These are phyloP conservation scores for Sphenostylis stenocarpa DNA, from an alignment of 306 rosid species.

Conservation along the genomic window DNA sequence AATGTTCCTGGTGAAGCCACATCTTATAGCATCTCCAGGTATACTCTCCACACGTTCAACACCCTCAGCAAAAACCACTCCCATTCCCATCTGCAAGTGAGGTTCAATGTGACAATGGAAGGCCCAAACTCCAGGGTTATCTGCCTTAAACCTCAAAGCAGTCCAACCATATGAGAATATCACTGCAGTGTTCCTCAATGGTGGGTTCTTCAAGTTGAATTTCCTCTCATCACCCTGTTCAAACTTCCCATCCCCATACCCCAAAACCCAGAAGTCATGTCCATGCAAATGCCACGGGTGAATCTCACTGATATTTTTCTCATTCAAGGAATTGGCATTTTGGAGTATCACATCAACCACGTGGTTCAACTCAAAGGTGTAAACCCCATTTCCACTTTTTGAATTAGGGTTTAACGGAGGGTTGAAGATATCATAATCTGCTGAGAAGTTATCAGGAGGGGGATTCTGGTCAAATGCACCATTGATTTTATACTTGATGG, in stretches of 20 bases:
- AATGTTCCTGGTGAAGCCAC: constrained; percentile 45
- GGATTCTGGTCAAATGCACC: constrained; percentile 25
- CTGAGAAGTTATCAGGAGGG: constrained; percentile 49
- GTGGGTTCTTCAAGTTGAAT: constrained; percentile 61
- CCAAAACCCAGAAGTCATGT: constrained; percentile 81
- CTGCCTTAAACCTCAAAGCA: constrained; percentile 57
- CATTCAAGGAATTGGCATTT: constrained; percentile 45
- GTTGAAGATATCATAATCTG: constrained; percentile 42
- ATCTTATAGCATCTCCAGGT: constrained; percentile 48
- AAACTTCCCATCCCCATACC: constrained; percentile 68
- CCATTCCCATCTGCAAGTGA: constrained; percentile 77
- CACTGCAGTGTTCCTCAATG: constrained; percentile 54
- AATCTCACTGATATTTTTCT: constrained; percentile 42
- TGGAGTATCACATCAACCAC: constrained; percentile 65
- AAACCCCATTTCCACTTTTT: constrained; percentile 43
- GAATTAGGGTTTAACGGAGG: constrained; percentile 46
- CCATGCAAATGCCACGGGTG: constrained; percentile 38
- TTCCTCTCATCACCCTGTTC: constrained; percentile 20
- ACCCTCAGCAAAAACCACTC: constrained; percentile 54
- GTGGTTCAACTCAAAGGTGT: constrained; percentile 26
- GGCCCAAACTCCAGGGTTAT: constrained; percentile 83
- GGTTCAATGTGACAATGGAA: constrained; percentile 82
- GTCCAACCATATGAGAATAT: constrained; percentile 74
- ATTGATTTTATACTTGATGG: constrained; percentile 42
- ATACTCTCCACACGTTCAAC: constrained; percentile 33